Evolutionary conservation across 2,329 filamentous ascomycete species (phyloP).

Genomic region (Scedosporium minutisporum): DNA sequence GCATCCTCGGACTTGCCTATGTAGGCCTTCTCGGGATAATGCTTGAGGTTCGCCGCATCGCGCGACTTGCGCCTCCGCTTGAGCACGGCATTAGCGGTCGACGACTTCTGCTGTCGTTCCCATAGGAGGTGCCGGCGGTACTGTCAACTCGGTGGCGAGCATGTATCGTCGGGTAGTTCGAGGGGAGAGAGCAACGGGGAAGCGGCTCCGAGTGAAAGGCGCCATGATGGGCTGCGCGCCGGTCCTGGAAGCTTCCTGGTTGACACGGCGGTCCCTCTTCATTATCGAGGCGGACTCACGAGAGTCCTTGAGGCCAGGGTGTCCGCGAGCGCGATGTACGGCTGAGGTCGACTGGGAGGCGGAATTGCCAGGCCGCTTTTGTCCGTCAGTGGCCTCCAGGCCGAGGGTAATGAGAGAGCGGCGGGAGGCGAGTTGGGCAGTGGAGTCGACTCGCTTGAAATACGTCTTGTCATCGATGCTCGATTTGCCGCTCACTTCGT

Average conservation of each 20-base stretch:
- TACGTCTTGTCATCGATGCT: conserved; percentile 70
- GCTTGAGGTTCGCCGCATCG: conserved; percentile 78
- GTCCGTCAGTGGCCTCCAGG: conserved; percentile 68
- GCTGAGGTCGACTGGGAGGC: conserved; percentile 58
- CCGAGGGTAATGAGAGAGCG: conserved; percentile 84
- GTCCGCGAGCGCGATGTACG: conserved; percentile 56
- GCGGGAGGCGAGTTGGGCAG: conserved; percentile 72
- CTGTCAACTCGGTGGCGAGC: conserved; percentile 89
- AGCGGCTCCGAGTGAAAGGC: conserved; percentile 52
- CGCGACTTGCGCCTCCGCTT: conserved; percentile 87
- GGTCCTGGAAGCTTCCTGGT: conserved; percentile 55
- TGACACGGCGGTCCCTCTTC: conserved; percentile 34
- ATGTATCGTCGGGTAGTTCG: conserved; percentile 90
- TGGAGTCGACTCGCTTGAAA: conserved; percentile 88
- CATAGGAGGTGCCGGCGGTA: conserved; percentile 84
- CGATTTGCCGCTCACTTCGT: no score
- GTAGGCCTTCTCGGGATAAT: conserved; percentile 61
- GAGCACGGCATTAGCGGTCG: conserved; percentile 76
- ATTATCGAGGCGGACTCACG: conserved; percentile 56
- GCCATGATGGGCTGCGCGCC: conserved; percentile 68
- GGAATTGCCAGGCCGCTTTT: conserved; percentile 57
- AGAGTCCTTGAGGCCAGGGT: conserved; percentile 41
- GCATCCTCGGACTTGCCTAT: conserved; percentile 50
- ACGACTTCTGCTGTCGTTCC: conserved; percentile 91
- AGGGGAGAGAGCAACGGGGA: conserved; percentile 75